These are phyloP conservation scores for Purshia tridentata DNA, from an alignment of 306 rosid species.

Conservation along the genomic window DNA sequence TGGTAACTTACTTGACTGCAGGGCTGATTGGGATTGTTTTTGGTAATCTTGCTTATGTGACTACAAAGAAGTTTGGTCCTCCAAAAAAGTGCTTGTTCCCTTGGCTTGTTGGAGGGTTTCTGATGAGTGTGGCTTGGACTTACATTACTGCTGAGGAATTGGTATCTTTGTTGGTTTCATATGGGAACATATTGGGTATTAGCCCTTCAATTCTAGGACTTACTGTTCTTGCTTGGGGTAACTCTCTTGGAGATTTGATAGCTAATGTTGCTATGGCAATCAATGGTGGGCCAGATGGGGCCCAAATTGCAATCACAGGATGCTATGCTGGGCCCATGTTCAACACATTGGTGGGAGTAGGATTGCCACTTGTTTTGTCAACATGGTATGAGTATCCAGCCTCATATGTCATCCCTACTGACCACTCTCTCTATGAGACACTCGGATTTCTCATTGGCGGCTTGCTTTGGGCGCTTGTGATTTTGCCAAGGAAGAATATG, in stretches of 20 bases:
- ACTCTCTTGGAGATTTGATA: constrained; percentile 76
- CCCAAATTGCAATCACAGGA: constrained; percentile 73
- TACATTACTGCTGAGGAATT: constrained; percentile 69
- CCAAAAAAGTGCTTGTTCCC: constrained; percentile 59
- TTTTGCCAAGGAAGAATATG: constrained; percentile 63
- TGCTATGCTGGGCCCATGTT: constrained; percentile 86
- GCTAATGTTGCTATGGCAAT: constrained; percentile 70
- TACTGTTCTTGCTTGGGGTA: constrained; percentile 93
- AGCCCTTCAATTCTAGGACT: constrained; percentile 80
- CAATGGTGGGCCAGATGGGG: constrained; percentile 71
- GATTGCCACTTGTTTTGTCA: constrained; percentile 53
- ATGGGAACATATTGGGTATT: constrained; percentile 65
- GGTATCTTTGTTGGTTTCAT: constrained; percentile 57
- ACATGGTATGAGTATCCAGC: constrained; percentile 53
- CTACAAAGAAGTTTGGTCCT: constrained; percentile 49
- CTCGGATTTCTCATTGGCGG: constrained; percentile 53
- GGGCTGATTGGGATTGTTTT: constrained; percentile 50
- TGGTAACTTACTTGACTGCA: constrained; percentile 34
- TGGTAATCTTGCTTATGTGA: constrained; percentile 49
- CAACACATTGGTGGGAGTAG: constrained; percentile 66
- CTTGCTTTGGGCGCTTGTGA: constrained; percentile 72
- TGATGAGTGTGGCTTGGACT: constrained; percentile 81
- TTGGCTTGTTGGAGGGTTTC: constrained; percentile 70
- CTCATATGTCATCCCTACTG: constrained; percentile 42
- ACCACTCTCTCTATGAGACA: constrained; percentile 47